These are phyloP conservation scores for Linnemannia elongata DNA, from an alignment of 192 early-diverging fungal genomes.

Conservation along the genomic window DNA sequence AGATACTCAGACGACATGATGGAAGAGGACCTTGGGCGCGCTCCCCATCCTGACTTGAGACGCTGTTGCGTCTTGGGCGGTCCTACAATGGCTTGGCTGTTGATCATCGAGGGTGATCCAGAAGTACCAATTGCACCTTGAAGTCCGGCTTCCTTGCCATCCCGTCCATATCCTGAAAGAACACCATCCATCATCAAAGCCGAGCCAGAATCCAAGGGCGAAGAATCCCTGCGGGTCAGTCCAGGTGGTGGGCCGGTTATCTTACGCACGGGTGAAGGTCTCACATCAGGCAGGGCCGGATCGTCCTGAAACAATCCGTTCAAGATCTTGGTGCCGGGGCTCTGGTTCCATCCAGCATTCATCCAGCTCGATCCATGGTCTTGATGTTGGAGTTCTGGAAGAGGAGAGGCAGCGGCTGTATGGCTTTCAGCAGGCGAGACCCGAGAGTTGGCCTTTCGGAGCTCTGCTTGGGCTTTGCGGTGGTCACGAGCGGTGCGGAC, in stretches of 20 bases:
- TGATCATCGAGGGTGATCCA: conserved; percentile 13
- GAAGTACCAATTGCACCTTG: neutral
- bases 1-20: conserved; percentile 6
- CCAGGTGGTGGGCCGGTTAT: conserved; percentile 48
- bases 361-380: conserved; percentile 46
- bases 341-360: conserved; percentile 31
- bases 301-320: conserved; percentile 50
- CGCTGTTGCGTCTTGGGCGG: conserved; percentile 10
- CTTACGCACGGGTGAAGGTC: conserved; percentile 15
- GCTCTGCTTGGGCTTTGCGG: conserved; percentile 14
- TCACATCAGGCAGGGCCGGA: neutral
- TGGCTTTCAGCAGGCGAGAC: neutral
- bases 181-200: neutral
- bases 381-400: neutral
- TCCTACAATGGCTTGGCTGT: neutral
- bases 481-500: conserved; percentile 21
- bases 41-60: neutral
- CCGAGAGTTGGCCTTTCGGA: neutral
- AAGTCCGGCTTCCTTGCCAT: conserved; percentile 9
- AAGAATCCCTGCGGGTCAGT: conserved; percentile 5
- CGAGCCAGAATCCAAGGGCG: neutral
- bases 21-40: conserved; percentile 24
- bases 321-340: conserved; percentile 29
- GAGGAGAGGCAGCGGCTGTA: neutral
- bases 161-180: conserved; percentile 22